phyloP scores from a whole-genome alignment of 441 rosid genomes.

The Croton laevigatus region DNA sequence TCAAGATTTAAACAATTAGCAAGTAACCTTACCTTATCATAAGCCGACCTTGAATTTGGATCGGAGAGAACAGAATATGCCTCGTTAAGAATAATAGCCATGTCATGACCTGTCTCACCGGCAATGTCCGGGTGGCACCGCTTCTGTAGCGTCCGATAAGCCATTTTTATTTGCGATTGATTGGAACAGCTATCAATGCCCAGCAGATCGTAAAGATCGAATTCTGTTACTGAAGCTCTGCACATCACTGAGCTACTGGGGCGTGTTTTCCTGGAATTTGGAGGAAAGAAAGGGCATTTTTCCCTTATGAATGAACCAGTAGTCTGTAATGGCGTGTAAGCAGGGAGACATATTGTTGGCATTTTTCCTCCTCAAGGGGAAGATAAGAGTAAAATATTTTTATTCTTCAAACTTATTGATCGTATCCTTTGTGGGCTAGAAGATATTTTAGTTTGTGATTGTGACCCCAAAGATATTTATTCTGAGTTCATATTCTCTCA shows the following conservation, averaged over 20 bases:
- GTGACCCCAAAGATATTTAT: no score
- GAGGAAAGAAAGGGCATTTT: conserved; percentile 15
- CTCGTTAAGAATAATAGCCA: conserved; percentile 85
- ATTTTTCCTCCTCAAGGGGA: conserved; percentile 11
- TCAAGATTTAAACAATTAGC: not conserved
- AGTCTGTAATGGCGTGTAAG: not conserved
- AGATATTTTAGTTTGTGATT: no score
- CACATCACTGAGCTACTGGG: conserved; percentile 24
- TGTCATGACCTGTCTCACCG: conserved; percentile 75
- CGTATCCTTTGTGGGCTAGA: no score
- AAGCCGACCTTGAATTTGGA: conserved; percentile 57
- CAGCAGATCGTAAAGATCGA: conserved; percentile 76
- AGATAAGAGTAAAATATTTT: no score
- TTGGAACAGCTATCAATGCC: conserved; percentile 60
- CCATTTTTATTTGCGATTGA: conserved; percentile 62
- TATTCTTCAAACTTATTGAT: no score
- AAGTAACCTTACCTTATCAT: conserved; percentile 55
- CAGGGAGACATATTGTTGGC: not conserved
- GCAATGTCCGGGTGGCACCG: conserved; percentile 86
- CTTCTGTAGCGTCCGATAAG: conserved; percentile 71
- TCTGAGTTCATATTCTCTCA: no score
- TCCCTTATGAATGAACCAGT: conserved; percentile 30
- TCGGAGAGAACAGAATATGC: conserved; percentile 72
- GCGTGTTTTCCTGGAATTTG: conserved; percentile 25
- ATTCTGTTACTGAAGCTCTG: conserved; percentile 53